Conservation (phyloP, 2,329 filamentous ascomycete genomes). For the Ascochyta fabae region DNA sequence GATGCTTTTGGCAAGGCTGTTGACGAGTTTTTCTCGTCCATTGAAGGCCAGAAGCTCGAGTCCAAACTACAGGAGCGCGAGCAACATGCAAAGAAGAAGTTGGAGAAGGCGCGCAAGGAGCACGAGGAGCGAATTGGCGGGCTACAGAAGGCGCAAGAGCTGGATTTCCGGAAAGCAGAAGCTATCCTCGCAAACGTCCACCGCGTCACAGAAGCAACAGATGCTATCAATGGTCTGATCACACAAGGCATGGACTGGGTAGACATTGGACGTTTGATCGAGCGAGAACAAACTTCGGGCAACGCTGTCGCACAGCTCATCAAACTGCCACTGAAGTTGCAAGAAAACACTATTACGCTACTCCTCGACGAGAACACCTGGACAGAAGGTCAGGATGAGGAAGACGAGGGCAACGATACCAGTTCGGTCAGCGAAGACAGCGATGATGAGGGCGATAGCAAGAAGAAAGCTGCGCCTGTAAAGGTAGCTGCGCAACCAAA, state of each 20-base stretch:
- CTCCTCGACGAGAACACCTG: conserved; percentile 74
- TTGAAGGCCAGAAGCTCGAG: conserved; percentile 91
- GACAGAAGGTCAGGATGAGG: conserved; percentile 66
- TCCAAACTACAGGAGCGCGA: conserved; percentile 83
- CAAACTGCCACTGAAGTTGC: conserved; percentile 82
- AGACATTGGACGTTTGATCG: conserved; percentile 85
- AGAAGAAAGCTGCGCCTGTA: conserved; percentile 54
- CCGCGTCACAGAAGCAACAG: conserved; percentile 89
- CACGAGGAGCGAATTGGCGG: conserved; percentile 86
- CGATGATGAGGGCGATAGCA: conserved; percentile 62
- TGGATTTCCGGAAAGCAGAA: conserved; percentile 86
- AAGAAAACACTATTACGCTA: conserved; percentile 88
- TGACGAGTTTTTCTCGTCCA: conserved; percentile 95
- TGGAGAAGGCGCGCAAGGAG: conserved; percentile 83
- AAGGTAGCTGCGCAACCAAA: conserved; percentile 49
- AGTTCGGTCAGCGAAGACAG: conserved; percentile 71
- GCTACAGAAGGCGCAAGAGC: conserved; percentile 77
- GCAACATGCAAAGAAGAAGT: conserved; percentile 77
- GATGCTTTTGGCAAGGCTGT: conserved; percentile 90
- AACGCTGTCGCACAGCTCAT: conserved; percentile 91
- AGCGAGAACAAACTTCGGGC: conserved; percentile 78
- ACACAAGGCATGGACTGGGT: conserved; percentile 97
- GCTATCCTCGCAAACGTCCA: conserved; percentile 91
- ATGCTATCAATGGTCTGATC: conserved; percentile 90
- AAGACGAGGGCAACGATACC: conserved; percentile 62